Evolutionary conservation across 176 grass and related monocot genomes (phyloP), one percentile per base, ranked within the genome.

Genomic region (Phyllostachys edulis): DNA sequence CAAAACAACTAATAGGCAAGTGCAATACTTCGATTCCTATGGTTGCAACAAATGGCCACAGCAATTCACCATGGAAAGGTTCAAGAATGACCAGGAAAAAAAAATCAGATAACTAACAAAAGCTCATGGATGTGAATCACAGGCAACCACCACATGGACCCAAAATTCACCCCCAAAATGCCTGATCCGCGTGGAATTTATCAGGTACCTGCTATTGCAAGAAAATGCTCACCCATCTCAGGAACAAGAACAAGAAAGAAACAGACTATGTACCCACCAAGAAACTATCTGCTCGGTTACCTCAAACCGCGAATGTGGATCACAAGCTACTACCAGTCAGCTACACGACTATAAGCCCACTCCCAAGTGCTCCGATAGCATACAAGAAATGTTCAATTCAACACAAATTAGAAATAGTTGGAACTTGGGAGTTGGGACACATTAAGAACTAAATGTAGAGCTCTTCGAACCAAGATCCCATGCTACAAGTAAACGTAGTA

Each of bases 221-320:
- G 37, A 66, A 62, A 51, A 62, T 45, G 44, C 41, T 54, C 63
- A 39, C 10, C 41, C 34, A 8, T 27, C 32, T 11, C 39, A 60
- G 49, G 73, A 50, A 7, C 73, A 67, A 49, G 57, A 82, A 62
- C 45, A 86, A 7, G 14, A 39, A 71, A 73, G 4, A 55, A 79
- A 73, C 14, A 55, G 21, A 15, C 14, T 20, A 72, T 5, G 41
- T 41, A 56, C 14, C 14, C 32, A 2, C 49, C 8, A 11, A 57
- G 13, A 71, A 77, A 39, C 1, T 32, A 66, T 5, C 76, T 42
- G n/a, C 50, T 38, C 39, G 67, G 13, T 16, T 27, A 29, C 71
- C 23, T 74, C 60, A 47, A 46, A 27, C 21, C 0, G 29, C 40
- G 18, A 62, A 68, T 80, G 76, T 23, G 18, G 77, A 82, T 9